Evolutionary conservation across 768 basidiomycete species (phyloP), one percentile per base, ranked within the genome.

Genomic region (Krasilnikovozyma curviuscula): DNA sequence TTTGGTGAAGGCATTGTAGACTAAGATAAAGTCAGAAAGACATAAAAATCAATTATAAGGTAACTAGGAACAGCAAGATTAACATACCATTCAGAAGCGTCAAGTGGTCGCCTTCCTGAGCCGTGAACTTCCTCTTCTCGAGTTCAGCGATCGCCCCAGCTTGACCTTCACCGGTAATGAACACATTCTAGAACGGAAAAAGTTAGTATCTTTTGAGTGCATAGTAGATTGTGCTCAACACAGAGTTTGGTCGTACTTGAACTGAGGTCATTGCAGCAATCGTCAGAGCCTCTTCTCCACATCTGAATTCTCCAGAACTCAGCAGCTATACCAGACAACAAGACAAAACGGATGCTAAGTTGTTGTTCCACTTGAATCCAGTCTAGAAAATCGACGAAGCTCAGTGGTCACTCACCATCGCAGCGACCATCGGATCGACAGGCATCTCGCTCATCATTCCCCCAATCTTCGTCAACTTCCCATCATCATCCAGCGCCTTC

Each of bases 31-130:
- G 14, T 30, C 13, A 43, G 13, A 18, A 27, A 16, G 24, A 44
- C 29, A 7, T 12, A 13, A 27, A 44, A 12, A 16, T 2, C 23
- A n/a, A 35, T 2, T 27, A 31, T 3, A 18, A 23, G n/a, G 33
- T 48, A 2, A 12, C 23, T n/a, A 19, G 16, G 39, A 29, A 34
- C 1, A 10, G 7, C 1, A 28, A 18, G 1, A 28, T 27, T 23
- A 13, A 48, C 64, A 19, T 58, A 82, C 89, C 89, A 63, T 97
- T 98, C 27, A 98, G 63, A 3, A 93, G 67, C 4, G 93, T 95
- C 19, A 97, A 68, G 62, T 98, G 93, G 60, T 98, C 93, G 59
- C 93, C 93, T 74, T 98, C 93, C 65, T 97, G 89, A 0, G 89
- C 86, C 0, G 86, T 97, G 58, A 97, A 97, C 62, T 97, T 97